phyloP scores from a whole-genome alignment of 2,329 filamentous ascomycete genomes.

The Graphilbum fragrans region DNA sequence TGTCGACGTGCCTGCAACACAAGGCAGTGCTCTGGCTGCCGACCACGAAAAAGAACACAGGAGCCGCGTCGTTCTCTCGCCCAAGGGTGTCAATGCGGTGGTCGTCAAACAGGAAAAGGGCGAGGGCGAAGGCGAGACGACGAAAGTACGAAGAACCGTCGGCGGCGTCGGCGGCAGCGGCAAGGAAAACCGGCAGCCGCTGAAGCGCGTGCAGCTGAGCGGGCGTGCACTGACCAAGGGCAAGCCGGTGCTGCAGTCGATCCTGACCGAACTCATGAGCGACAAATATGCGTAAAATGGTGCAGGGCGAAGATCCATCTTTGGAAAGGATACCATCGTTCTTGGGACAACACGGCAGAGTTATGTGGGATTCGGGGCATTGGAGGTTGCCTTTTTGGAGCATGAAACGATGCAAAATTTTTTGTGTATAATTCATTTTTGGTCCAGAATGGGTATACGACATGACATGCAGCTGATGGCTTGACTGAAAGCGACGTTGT shows the following conservation, averaged over 20 bases:
- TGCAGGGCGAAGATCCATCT: not conserved
- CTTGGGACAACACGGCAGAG: too few relatives aligned
- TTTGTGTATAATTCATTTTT: not conserved
- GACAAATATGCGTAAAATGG: not conserved
- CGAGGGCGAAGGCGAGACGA: too few relatives aligned
- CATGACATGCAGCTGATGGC: too few relatives aligned
- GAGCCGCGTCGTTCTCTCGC: not conserved
- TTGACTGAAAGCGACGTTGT: too few relatives aligned
- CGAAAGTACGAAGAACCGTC: conserved; percentile 9
- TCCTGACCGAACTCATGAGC: conserved; percentile 57
- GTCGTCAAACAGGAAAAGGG: not conserved
- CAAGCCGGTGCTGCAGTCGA: conserved; percentile 59
- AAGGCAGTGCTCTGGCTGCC: not conserved
- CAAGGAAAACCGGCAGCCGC: conserved; percentile 34
- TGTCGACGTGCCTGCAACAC: conserved; percentile 34
- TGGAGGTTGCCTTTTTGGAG: not conserved
- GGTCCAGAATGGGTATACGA: not conserved
- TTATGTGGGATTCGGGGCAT: too few relatives aligned
- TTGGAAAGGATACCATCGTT: not conserved
- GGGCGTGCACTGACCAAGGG: conserved; percentile 51
- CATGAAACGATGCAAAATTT: not conserved
- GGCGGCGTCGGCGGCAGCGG: conserved; percentile 10
- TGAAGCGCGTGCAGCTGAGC: conserved; percentile 45
- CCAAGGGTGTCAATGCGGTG: not conserved
- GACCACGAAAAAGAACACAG: too few relatives aligned